Base-by-base conservation (phyloP, 1,139 yeast genomes). In the Yamadazyma songkhlaensis region DNA sequence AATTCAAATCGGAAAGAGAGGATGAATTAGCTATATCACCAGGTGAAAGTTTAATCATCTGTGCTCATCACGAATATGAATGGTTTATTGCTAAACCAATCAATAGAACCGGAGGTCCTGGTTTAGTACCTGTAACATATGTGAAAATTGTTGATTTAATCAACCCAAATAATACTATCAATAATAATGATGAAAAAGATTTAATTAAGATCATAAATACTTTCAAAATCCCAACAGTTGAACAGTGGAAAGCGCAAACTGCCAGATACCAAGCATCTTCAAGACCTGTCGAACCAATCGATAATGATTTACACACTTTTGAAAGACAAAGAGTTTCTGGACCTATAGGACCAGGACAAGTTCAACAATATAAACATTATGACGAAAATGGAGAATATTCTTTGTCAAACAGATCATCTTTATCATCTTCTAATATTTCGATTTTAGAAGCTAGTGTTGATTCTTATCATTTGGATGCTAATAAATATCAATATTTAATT, bases 1-100 rank as follows among this genome's bases (percentile, higher is more conserved):
- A 86, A 52, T 92, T 92, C 60, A 75, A 72, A 45, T 97, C 97
- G 5, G 97, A 92, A 62, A 75, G 96, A 40, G 74, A 74, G 14
- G 97, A 92, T 62, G 98, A 92, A 60, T 72, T 92, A 48, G 84
- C 84, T 46, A 87, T 92, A 3, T 54, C 61, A 25, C 88, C 87
- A 1, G 97, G 97, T 26, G 98, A 92, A 55, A 84, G 87, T 51
- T 76, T 92, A 48, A 86, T 89, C 29, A 80, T 92, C 12, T 92
- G 96, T 61, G 98, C 98, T 2, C 97, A 90, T 61, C 95, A 92
- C 54, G 92, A 88, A 42, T 87, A 74, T 49, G 98, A 92, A 62
- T 92, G 98, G 98, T 90, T 89, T 54, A 94, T 92, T 41, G 97
- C 97, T 10, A 92, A 92, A 58, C 97, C 97, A 6, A 86, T 92